Evolutionary conservation across 768 basidiomycete genomes (phyloP).

Genomic region (Tubosaeta sp.): DNA sequence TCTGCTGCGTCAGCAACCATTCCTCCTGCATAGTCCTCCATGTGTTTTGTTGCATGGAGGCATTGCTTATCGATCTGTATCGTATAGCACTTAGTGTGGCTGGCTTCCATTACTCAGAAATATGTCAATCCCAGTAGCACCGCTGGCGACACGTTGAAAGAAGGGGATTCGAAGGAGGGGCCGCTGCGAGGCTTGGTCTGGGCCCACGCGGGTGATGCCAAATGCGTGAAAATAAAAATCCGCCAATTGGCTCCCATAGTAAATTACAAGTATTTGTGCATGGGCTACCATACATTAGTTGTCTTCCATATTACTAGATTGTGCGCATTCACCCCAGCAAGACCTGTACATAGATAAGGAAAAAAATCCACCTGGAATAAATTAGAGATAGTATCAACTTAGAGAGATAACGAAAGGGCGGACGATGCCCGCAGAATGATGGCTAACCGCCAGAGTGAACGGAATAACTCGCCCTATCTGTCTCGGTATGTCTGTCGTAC

Average conservation of each 20-base stretch:
- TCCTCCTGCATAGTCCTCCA: conserved; percentile 21
- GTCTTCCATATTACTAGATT: conserved; percentile 21
- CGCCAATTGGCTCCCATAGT: conserved; percentile 12
- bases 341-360: conserved; percentile 23
- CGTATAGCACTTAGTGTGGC: conserved; percentile 13
- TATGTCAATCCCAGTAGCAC: conserved; percentile 10
- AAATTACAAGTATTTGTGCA: conserved; percentile 17
- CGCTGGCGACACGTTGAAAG: conserved; percentile 17
- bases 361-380: conserved; percentile 10
- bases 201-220: not conserved
- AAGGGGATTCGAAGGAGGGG: not conserved
- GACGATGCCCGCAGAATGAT: not conserved
- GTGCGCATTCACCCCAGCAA: conserved; percentile 7
- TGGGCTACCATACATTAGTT: conserved; percentile 26
- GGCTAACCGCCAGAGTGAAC: conserved; percentile 26
- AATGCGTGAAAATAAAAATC: conserved; percentile 1
- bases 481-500: conserved; percentile 24
- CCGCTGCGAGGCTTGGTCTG: not conserved
- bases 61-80: conserved; percentile 10
- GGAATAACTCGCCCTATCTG: conserved; percentile 23
- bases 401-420: not conserved
- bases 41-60: conserved; percentile 19
- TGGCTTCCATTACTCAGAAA: conserved; percentile 25
- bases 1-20: conserved; percentile 1
- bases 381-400: conserved; percentile 3